phyloP scores from a whole-genome alignment of 2,329 filamentous ascomycete genomes.

The Hortaea werneckii region DNA sequence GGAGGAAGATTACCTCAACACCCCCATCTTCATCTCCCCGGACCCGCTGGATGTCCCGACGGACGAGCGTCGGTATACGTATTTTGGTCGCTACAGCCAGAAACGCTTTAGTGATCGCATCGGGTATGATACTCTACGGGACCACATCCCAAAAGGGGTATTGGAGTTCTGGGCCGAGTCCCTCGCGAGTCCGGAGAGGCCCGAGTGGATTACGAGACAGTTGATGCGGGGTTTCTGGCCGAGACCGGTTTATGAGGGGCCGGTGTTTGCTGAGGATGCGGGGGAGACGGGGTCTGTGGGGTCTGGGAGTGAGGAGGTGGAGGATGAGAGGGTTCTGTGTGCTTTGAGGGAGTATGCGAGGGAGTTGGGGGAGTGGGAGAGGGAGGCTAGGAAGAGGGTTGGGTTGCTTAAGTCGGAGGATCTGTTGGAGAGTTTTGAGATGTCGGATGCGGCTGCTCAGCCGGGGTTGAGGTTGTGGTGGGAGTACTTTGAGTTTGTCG shows the following conservation, averaged over 20 bases:
- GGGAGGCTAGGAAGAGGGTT: slow-evolving; percentile 27
- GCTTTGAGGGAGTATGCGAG: slow-evolving; percentile 27
- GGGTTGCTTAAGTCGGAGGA: slow-evolving; percentile 26
- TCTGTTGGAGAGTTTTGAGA: slow-evolving; percentile 31
- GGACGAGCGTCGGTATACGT: slow-evolving; percentile 25
- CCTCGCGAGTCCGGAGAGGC: slow-evolving; percentile 26
- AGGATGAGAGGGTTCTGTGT: slow-evolving; percentile 18
- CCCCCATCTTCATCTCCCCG: slow-evolving; percentile 33
- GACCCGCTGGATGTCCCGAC: slow-evolving; percentile 1
- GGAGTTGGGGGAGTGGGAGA: slow-evolving; percentile 31
- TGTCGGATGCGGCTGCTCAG: slow-evolving; percentile 30
- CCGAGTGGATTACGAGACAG: slow-evolving; percentile 32
- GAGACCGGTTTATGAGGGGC: slow-evolving; percentile 31
- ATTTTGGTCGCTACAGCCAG: slow-evolving; percentile 38
- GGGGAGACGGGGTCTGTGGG: too few relatives aligned
- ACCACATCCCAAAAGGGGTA: slow-evolving; percentile 28
- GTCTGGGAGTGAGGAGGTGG: not conserved
- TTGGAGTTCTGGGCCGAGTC: slow-evolving; percentile 29
- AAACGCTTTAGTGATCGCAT: slow-evolving; percentile 35
- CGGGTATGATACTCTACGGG: slow-evolving; percentile 31
- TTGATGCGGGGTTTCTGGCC: slow-evolving; percentile 35
- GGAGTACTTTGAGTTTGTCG: slow-evolving; percentile 38
- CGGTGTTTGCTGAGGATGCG: not conserved
- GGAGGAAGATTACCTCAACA: slow-evolving; percentile 24
- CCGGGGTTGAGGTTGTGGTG: slow-evolving; percentile 37